Evolutionary conservation across 768 basidiomycete genomes (phyloP).

Genomic region (Phanerochaete sordida): DNA sequence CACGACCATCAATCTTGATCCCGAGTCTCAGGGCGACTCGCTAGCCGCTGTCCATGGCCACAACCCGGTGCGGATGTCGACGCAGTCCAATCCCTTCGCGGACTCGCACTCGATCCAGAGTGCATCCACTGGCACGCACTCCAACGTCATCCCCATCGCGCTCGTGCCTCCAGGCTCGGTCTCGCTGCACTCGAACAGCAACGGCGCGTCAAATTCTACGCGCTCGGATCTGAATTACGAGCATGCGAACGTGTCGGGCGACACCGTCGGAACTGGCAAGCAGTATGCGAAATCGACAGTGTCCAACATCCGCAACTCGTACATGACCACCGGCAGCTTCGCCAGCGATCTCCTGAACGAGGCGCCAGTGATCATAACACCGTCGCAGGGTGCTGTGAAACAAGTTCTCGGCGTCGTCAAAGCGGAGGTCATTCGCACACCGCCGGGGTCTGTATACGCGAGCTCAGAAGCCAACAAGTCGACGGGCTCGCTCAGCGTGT

Average conservation of each 20-base stretch:
- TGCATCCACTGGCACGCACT: constrained; percentile 65
- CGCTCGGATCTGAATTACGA: constrained; percentile 60
- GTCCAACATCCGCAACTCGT: constrained; percentile 61
- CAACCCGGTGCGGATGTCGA: constrained; percentile 25
- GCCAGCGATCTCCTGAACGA: constrained; percentile 79
- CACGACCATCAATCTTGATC: constrained; percentile 59
- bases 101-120: constrained; percentile 81
- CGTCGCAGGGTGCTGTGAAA: constrained; percentile 58
- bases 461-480: constrained; percentile 32
- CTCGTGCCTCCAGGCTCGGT: constrained; percentile 61
- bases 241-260: constrained; percentile 58
- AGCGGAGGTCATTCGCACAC: constrained; percentile 72
- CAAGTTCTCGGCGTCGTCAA: constrained; percentile 72
- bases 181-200: constrained; percentile 19
- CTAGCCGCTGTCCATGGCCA: constrained; percentile 21
- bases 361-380: constrained; percentile 78
- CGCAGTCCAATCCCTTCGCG: constrained; percentile 66
- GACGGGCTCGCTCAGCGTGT: not conserved
- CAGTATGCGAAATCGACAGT: constrained; percentile 45
- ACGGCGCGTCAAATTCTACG: constrained; percentile 25
- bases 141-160: constrained; percentile 87
- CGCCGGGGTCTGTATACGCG: constrained; percentile 27
- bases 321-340: constrained; percentile 71
- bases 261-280: constrained; percentile 23
- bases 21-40: constrained; percentile 39